Evolutionary conservation across 1,284 basidiomycete genomes (phyloP), one percentile per base, ranked within the genome.

Genomic region (Cerrena zonata): DNA sequence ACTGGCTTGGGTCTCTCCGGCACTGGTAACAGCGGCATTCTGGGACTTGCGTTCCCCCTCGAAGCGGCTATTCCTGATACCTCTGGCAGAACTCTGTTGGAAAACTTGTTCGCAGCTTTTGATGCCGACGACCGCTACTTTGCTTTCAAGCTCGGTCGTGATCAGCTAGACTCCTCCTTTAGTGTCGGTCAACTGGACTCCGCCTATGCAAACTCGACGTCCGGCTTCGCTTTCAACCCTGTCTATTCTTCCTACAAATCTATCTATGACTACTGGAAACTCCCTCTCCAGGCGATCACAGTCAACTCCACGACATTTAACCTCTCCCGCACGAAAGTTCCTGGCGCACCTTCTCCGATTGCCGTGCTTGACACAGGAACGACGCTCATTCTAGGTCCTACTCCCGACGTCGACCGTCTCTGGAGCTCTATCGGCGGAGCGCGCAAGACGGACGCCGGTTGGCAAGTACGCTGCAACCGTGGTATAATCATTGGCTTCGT

Each of bases 291-390:
- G 23, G 64, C 65, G 25, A 54, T 82, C 47, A 76, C 71, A 13
- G 65, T 81, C 56, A 71, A 79, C 51, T 66, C 67, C 2, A 62
- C 61, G 13, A 50, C 60, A 7, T 60, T 70, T 15, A 58, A 75
- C n/a, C 59, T 81, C 30, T 74, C 79, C 0, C 55, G 60, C 19
- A 80, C 80, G 3, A 71, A 73, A 46, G 66, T 81, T n/a, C 62
- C 58, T 22, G 72, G 71, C 12, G 67, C 76, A 27, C 48, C 62
- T 11, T 61, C 68, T 7, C 73, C 75, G 1, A 73, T 83, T 49
- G 78, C 74, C 4, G 72, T 84, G 21, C 65, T 82, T 21, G 81
- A 82, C 56, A 77, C 77, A 21, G 79, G 79, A 3, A 82, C 80
- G 30, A 82, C 79, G 4, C 69, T 83, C 46, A 69, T 80, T 34